Percentiles rank a stretch among this genome's conserved stretches.
These are phyloP conservation scores for Clitocybe nebularis DNA, from an alignment of 1,284 basidiomycete genomes.

Conservation along the genomic window DNA sequence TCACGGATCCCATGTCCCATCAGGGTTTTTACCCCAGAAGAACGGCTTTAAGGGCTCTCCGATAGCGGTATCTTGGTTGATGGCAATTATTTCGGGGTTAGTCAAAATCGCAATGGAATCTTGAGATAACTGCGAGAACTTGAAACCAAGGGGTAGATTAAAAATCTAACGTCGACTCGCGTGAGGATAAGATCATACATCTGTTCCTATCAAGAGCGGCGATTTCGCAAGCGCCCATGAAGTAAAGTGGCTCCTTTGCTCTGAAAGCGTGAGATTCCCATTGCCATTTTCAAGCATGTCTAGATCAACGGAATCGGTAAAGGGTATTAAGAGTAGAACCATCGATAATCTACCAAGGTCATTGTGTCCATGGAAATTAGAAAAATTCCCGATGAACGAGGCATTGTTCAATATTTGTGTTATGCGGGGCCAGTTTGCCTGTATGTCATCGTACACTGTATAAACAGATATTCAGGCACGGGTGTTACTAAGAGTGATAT, in stretches of 20 bases:
- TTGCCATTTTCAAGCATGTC: conserved; percentile 26
- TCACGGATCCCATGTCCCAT: conserved; percentile 25
- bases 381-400: conserved; percentile 22
- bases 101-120: conserved; percentile 20
- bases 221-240: conserved; percentile 23
- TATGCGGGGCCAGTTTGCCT: conserved; percentile 21
- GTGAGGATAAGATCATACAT: conserved; percentile 8
- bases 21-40: conserved; percentile 26
- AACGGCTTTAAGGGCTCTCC: conserved; percentile 25
- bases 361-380: conserved; percentile 21
- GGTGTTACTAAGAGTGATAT: neutral
- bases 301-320: no score
- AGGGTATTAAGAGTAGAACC: neutral
- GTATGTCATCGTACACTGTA: conserved; percentile 21
- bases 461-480: neutral
- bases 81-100: conserved; percentile 24
- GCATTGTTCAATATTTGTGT: conserved; percentile 23
- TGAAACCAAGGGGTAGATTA: conserved; percentile 3
- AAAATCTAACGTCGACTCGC: neutral
- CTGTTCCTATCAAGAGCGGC: conserved; percentile 22
- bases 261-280: conserved; percentile 19
- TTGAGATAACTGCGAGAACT: conserved; percentile 19
- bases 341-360: conserved; percentile 18
- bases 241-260: conserved; percentile 23
- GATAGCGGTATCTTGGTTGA: conserved; percentile 22